phyloP scores from a whole-genome alignment of 116 monocot species.

The Cymodocea nodosa region DNA sequence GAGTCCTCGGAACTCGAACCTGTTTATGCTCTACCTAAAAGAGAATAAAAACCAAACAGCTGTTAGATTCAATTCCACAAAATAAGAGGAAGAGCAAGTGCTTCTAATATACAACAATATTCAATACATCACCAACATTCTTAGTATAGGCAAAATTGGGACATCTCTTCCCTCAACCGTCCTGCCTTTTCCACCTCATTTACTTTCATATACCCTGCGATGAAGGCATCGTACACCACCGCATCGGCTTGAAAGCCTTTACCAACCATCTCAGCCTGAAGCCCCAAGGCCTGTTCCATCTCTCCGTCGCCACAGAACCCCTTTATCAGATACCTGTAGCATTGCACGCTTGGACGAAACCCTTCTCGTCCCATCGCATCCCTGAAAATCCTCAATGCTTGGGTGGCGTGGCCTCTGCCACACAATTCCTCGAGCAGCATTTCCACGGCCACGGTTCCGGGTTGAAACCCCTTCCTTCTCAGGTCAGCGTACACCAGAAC shows the following conservation, averaged over 20 bases:
- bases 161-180: conserved; percentile 47
- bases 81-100: no score
- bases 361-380: conserved; percentile 39
- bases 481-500: conserved; percentile 30
- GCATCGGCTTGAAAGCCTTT: conserved; percentile 24
- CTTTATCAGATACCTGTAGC: conserved; percentile 33
- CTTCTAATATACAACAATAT: no score
- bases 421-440: conserved; percentile 38
- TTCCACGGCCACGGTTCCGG: conserved; percentile 20
- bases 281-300: conserved; percentile 39
- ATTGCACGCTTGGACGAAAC: conserved; percentile 25
- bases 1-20: no score
- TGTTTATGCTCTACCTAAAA: no score
- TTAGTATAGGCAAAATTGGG: not conserved
- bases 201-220: conserved; percentile 28
- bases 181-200: conserved; percentile 29
- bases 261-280: conserved; percentile 72
- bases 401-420: conserved; percentile 21
- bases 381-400: conserved; percentile 43
- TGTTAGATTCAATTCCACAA: no score
- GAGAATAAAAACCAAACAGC: no score
- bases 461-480: conserved; percentile 26
- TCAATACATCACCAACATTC: not conserved
- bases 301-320: conserved; percentile 41
- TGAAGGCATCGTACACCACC: conserved; percentile 43